Base-by-base conservation (phyloP, 176 grass and related monocot species). In the Tillandsia leiboldiana region DNA sequence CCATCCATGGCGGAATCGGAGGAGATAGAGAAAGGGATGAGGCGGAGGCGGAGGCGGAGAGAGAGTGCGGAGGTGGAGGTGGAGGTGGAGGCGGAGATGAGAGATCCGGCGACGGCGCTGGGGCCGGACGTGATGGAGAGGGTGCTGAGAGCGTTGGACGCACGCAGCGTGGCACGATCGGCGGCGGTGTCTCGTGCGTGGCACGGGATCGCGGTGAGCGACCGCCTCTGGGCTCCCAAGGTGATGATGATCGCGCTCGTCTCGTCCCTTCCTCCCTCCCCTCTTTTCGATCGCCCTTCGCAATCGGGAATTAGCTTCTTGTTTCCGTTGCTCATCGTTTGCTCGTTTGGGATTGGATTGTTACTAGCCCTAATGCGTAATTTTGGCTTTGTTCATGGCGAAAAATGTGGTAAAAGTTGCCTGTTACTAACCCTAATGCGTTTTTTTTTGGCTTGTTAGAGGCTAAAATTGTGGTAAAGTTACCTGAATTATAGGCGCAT, bases 91-190 rank as follows among this genome's bases (percentile, higher is more conserved):
- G 28, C 11, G 28, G 53, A 9, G 58, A 14, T 22, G 76, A 51
- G 77, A 74, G 91, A 90, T 59, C 91, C 77, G 12, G n/a, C 90
- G 53, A 77, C 69, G 52, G 73, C 78, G 15, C 63, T 96, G 23
- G 84, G 87, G 70, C 63, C 83, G 51, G 87, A 81, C 24, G 72
- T 96, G 70, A 61, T 81, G 70, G 70, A 66, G 71, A 78, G 75
- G 67, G 85, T 96, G 56, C 79, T 96, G 62, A 78, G 83, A 64
- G 67, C 75, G 54, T 69, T 80, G 63, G 87, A 87, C 84, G 87
- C 84, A 61, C 70, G 82, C 82, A 85, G 87, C 91, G 81, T 85
- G 82, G 91, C 83, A 73, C 86, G 88, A 74, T 91, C 84, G 61
- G 85, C 77, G 12, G 81, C 67, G 42, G 74, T 91, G 7, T 91